Percentiles rank a stretch among this genome's conserved stretches.
Evolutionary conservation across 495 filamentous ascomycete genomes (phyloP).

Genomic region (Jackrogersella multiformis): DNA sequence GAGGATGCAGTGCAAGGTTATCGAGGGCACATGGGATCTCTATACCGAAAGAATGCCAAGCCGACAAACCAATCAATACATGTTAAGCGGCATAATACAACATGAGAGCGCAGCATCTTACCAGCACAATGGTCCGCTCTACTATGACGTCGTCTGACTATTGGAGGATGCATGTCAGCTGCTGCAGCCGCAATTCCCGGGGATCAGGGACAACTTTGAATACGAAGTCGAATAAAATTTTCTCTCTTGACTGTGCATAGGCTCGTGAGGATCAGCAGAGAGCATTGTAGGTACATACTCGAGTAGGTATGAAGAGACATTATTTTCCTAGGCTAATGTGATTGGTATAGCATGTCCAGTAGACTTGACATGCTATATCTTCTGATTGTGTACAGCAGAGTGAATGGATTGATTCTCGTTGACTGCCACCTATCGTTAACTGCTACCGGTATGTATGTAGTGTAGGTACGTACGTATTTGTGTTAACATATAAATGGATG

Average conservation of each 20-base stretch:
- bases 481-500: not conserved
- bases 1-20: constrained; percentile 21
- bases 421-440: not conserved
- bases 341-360: not conserved
- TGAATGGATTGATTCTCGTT: not conserved
- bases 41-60: constrained; percentile 6
- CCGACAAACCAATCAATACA: not conserved
- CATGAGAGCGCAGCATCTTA: constrained; percentile 13
- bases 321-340: constrained; percentile 4
- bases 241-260: not conserved
- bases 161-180: constrained; percentile 24
- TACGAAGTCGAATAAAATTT: constrained; percentile 1
- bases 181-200: constrained; percentile 31
- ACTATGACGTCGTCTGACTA: constrained; percentile 34
- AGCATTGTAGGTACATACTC: not conserved
- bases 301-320: no score
- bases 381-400: not conserved
- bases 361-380: no score
- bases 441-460: not conserved
- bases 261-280: not conserved
- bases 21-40: not conserved
- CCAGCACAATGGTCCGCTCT: constrained; percentile 24
- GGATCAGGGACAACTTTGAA: not conserved
- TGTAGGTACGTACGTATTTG: not conserved
- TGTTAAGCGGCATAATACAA: constrained; percentile 1